Percentiles rank a stretch among this genome's conserved stretches.
phyloP scores from a whole-genome alignment of 1,284 basidiomycete species.

The Gomphus sp. region DNA sequence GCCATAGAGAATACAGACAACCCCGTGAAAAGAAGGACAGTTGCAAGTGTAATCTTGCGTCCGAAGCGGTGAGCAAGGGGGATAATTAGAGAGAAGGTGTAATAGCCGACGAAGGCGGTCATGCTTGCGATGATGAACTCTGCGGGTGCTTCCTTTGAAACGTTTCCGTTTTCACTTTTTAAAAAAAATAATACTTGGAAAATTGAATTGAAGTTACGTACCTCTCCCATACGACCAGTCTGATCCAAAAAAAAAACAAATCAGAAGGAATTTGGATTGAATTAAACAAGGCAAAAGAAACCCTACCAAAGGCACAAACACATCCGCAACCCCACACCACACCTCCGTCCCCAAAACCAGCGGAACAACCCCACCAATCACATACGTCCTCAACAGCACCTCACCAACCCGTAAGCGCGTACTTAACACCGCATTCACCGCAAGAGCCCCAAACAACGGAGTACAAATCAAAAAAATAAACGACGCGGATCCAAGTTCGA shows the following conservation, averaged over 20 bases:
- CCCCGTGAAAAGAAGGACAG: slow-evolving; percentile 39
- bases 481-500: slow-evolving; percentile 56
- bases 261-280: slow-evolving; percentile 1
- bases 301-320: slow-evolving; percentile 86
- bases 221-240: slow-evolving; percentile 66
- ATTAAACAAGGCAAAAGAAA: slow-evolving; percentile 3
- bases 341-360: slow-evolving; percentile 65
- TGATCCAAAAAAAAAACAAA: slow-evolving; percentile 19
- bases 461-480: slow-evolving; percentile 51
- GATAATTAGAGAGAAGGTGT: slow-evolving; percentile 52
- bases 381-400: slow-evolving; percentile 46
- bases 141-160: slow-evolving; percentile 53
- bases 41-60: slow-evolving; percentile 33
- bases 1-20: slow-evolving; percentile 45
- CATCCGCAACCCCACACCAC: slow-evolving; percentile 64
- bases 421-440: slow-evolving; percentile 37
- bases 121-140: slow-evolving; percentile 87
- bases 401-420: slow-evolving; percentile 13
- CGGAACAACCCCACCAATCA: slow-evolving; percentile 53
- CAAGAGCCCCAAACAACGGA: slow-evolving; percentile 42
- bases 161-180: background rate
- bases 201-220: slow-evolving; percentile 9
- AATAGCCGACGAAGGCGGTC: slow-evolving; percentile 51
- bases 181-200: no score
- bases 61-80: slow-evolving; percentile 77